Evolutionary conservation across 108 stramenopile genomes (phyloP).

Genomic region (Cylindrotheca fusiformis): DNA sequence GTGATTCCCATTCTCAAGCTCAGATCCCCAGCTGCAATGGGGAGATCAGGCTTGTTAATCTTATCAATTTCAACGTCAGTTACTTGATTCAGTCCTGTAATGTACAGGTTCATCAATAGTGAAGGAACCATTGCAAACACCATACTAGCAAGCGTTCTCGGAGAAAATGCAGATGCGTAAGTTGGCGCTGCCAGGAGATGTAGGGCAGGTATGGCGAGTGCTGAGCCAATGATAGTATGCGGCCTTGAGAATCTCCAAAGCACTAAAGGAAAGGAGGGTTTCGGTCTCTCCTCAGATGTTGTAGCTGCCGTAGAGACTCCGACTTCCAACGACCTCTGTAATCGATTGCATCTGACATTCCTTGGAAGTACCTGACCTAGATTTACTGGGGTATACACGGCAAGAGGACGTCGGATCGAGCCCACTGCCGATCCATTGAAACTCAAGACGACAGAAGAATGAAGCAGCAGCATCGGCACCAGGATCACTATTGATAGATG

Average conservation of each 20-base stretch:
- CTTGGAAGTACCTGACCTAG: too few species aligned
- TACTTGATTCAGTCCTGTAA: conserved; percentile 96
- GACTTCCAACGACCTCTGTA: too few species aligned
- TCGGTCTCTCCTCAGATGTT: neutral
- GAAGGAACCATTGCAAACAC: conserved; percentile 83
- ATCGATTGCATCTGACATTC: too few species aligned
- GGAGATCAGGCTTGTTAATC: conserved; percentile 94
- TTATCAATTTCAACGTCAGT: conserved; percentile 97
- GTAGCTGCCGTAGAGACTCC: neutral
- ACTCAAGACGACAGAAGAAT: too few species aligned
- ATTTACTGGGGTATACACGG: too few species aligned
- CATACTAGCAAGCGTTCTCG: conserved; percentile 37
- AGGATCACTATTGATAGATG: too few species aligned
- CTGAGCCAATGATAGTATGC: conserved; percentile 94
- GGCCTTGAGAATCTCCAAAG: conserved; percentile 94
- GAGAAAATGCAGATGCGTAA: conserved; percentile 50
- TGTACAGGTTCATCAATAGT: conserved; percentile 94
- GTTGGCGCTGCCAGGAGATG: conserved; percentile 81
- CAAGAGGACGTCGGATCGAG: too few species aligned
- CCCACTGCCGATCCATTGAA: too few species aligned
- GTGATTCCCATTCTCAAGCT: conserved; percentile 46
- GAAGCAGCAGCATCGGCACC: too few species aligned
- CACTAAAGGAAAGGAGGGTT: conserved; percentile 57
- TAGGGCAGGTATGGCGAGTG: conserved; percentile 90
- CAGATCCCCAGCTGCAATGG: conserved; percentile 85